Conservation (phyloP, 805 yeast genomes). For the Scheffersomyces lignosus region DNA sequence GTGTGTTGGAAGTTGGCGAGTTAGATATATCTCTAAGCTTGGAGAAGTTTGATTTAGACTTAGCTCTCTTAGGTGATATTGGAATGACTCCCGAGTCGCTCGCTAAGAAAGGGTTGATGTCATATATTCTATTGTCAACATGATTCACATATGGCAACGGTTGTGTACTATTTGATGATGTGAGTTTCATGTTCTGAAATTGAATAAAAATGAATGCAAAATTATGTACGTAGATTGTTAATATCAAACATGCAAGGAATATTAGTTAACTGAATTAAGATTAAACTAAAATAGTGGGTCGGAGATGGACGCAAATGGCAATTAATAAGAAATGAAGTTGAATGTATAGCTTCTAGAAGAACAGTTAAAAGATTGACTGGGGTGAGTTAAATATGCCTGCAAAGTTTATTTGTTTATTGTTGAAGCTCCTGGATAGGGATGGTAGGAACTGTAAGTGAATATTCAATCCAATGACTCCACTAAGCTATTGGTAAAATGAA, state of each 20-base stretch:
- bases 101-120: conserved; percentile 14
- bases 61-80: conserved; percentile 14
- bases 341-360: too few relatives aligned
- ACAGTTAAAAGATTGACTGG: conserved; percentile 29
- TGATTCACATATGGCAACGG: conserved; percentile 24
- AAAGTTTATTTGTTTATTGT: too few relatives aligned
- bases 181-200: neutral
- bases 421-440: too few relatives aligned
- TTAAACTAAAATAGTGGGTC: too few relatives aligned
- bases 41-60: conserved; percentile 11
- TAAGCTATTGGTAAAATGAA: too few relatives aligned
- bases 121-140: conserved; percentile 22
- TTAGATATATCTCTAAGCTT: neutral
- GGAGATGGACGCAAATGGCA: too few relatives aligned
- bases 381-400: too few relatives aligned
- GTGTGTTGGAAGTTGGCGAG: neutral
- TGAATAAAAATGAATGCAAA: neutral
- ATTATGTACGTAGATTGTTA: neutral
- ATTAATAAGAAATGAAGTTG: too few relatives aligned
- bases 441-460: conserved; percentile 1
- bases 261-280: too few relatives aligned
- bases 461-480: conserved; percentile 4
- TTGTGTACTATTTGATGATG: conserved; percentile 14
- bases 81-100: conserved; percentile 5
- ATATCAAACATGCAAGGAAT: too few relatives aligned